Conservation (phyloP, 2,329 filamentous ascomycete genomes). For the Epichloe uncinata region DNA sequence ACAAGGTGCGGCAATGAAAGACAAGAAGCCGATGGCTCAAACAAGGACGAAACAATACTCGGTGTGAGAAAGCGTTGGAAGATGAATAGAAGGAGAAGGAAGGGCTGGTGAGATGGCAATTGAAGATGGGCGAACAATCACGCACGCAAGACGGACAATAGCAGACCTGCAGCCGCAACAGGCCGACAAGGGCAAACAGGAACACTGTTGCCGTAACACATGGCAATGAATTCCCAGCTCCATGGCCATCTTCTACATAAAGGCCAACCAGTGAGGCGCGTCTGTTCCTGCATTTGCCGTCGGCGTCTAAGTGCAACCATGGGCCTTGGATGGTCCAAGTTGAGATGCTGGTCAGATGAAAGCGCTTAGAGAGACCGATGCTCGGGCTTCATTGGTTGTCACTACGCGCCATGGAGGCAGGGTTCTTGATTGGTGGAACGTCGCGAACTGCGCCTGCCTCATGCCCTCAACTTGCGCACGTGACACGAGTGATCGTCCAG, state of each 20-base stretch:
- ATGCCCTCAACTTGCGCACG: too few species aligned
- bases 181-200: neutral
- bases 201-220: neutral
- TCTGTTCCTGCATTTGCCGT: conserved; percentile 1
- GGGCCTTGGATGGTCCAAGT: conserved; percentile 3
- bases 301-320: conserved; percentile 1
- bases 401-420: conserved; percentile 15
- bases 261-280: neutral
- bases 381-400: conserved; percentile 14
- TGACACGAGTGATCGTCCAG: too few species aligned
- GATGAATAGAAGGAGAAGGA: neutral
- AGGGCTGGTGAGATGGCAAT: neutral
- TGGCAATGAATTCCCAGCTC: neutral
- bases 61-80: neutral
- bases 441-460: neutral
- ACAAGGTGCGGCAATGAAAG: conserved; percentile 1
- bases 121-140: conserved; percentile 6
- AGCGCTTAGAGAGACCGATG: conserved; percentile 20
- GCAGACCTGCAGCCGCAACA: neutral
- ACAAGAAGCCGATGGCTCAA: neutral
- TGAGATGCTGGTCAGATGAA: conserved; percentile 19
- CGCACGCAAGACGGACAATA: neutral
- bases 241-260: neutral
- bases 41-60: neutral
- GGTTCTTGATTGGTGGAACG: conserved; percentile 16